phyloP scores from a whole-genome alignment of 306 rosid species.

The Vigna radiata region DNA sequence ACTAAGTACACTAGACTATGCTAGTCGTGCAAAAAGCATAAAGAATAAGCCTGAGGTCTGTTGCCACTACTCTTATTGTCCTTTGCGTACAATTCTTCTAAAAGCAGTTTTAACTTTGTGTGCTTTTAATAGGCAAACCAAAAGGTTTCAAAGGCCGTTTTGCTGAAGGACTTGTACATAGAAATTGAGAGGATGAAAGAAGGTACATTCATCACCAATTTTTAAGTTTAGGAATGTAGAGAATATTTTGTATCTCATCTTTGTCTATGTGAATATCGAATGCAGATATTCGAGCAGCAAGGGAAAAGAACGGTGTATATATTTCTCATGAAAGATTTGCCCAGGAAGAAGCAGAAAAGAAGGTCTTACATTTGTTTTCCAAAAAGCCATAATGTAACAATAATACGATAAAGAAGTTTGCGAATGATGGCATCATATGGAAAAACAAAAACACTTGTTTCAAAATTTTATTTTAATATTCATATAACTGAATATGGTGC shows the following conservation, averaged over 20 bases:
- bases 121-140: constrained; percentile 77
- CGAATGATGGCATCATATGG: not conserved
- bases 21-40: constrained; percentile 91
- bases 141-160: constrained; percentile 84
- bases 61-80: constrained; percentile 37
- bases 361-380: constrained; percentile 54
- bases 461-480: not conserved
- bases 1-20: constrained; percentile 92
- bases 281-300: constrained; percentile 91
- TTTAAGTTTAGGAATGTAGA: constrained; percentile 27
- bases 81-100: constrained; percentile 8
- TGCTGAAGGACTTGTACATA: constrained; percentile 83
- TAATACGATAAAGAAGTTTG: not conserved
- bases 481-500: not conserved
- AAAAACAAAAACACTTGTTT: constrained; percentile 3
- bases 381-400: not conserved
- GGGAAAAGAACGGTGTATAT: constrained; percentile 96
- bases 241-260: constrained; percentile 29
- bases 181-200: constrained; percentile 96
- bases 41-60: constrained; percentile 95
- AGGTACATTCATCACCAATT: constrained; percentile 55
- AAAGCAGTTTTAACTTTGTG: constrained; percentile 26
- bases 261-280: constrained; percentile 26
- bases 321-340: constrained; percentile 86
- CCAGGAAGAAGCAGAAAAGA: constrained; percentile 92